Evolutionary conservation across 2,329 filamentous ascomycete species (phyloP).

Genomic region (Pleurostoma richardsiae): DNA sequence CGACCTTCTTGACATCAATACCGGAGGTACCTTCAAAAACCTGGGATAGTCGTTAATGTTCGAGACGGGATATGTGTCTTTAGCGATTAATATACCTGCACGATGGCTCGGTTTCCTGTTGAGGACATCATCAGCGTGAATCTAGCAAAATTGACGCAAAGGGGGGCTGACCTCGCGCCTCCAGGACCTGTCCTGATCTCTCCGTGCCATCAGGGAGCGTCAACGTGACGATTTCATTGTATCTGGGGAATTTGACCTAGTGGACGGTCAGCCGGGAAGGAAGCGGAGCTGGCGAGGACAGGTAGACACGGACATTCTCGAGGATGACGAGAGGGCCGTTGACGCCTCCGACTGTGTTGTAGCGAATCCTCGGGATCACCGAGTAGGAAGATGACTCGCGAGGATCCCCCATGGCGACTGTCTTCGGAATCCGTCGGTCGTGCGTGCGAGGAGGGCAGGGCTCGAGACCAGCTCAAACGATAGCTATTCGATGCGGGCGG

Average conservation of each 20-base stretch:
- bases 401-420: conserved; percentile 45
- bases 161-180: conserved; percentile 74
- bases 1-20: conserved; percentile 98
- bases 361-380: conserved; percentile 64
- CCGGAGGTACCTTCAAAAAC: conserved; percentile 96
- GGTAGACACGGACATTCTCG: conserved; percentile 68
- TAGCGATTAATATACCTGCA: conserved; percentile 64
- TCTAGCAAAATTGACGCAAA: conserved; percentile 6
- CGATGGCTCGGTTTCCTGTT: conserved; percentile 83
- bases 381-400: conserved; percentile 57
- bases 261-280: conserved; percentile 13
- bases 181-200: conserved; percentile 90
- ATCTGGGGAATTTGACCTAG: conserved; percentile 94
- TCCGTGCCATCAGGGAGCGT: conserved; percentile 93
- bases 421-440: neutral
- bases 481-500: neutral
- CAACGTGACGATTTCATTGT: conserved; percentile 96
- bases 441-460: conserved; percentile 3
- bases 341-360: conserved; percentile 98
- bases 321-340: conserved; percentile 97
- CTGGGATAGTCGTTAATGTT: conserved; percentile 40
- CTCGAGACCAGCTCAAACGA: conserved; percentile 10
- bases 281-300: conserved; percentile 9
- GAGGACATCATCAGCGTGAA: conserved; percentile 2
- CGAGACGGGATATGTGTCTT: conserved; percentile 5